Evolutionary conservation across 495 filamentous ascomycete genomes (phyloP), one percentile per base, ranked within the genome.

Genomic region (Hypoxylon trugodes): DNA sequence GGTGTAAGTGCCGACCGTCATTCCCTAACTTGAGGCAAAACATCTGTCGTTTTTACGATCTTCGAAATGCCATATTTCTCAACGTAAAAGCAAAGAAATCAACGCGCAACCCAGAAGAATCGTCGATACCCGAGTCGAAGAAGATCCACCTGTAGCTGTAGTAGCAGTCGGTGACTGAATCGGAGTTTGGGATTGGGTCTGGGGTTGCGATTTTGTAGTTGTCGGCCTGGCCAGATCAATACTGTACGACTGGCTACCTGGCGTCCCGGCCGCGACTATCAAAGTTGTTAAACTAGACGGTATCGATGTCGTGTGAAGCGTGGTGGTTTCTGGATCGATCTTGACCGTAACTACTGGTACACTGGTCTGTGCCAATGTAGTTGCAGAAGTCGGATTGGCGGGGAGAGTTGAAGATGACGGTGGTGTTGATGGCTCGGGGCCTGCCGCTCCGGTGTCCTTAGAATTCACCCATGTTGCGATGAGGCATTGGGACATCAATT

Each of bases 401-500:
- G 10, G 10, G 42, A 38, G 19, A 26, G 35, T 6, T 21, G 28
- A 16, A 43, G 40, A 33, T 36, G 38, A 18, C 8, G 45, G 26
- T 12, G 49, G 9, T 3, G 30, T 9, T 21, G 58, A 62, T 15
- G 62, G 42, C 24, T 38, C 45, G 26, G 47, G 24, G 10, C 21
- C 46, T 10, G 4, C 41, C 25, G 56, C 25, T 2, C 28, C 28
- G 8, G 38, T 56, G 21, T 46, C 59, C 21, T 35, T 42, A 3
- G 69, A 42, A 30, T 70, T 61, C 6, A 54, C 48, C 75, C 73
- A 76, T 3, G 71, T 57, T 8, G 46, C 70, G 18, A 78, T 43
- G 8, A 78, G 56, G 53, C 77, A 80, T 57, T 76, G 62, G 22
- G 60, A 72, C 60, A 79, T 73, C 9, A 83, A 61, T 37, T 66